Evolutionary conservation across 495 filamentous ascomycete genomes (phyloP), one percentile per base, ranked within the genome.

Genomic region (Penicillium verhagenii): DNA sequence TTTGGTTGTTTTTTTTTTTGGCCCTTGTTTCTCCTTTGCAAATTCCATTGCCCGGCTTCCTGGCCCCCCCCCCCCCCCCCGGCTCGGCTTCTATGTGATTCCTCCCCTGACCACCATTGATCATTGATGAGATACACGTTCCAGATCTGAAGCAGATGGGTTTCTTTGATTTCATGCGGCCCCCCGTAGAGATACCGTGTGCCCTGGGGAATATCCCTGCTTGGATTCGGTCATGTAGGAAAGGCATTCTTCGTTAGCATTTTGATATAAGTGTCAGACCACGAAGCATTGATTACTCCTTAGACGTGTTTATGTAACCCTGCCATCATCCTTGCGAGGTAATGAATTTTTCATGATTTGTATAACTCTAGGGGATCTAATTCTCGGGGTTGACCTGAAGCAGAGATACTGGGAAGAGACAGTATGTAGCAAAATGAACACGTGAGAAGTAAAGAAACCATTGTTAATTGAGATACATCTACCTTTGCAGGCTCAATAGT

Each of bases 131-230:
- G 65, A 60, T 72, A 58, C 54, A 54, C 61, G 60, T 66, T 65
- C 58, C 60, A 59, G 53, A 60, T 67, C 57, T 52, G 64, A 68
- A 68, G 63, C 63, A 68, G 56, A 64, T 54, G 51, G 56, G 64
- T 60, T 59, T 35, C 57, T 54, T 63, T n/a, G n/a, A 47, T 64
- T 45, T 52, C 47, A 40, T 52, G 31, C 44, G 48, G 39, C 25
- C 25, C 52, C 25, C 25, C 52, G 52, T 61, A 58, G 53, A 31
- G 28, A 24, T 31, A n/a, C n/a, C n/a, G n/a, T n/a, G 35, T 53
- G 39, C 50, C 28, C 29, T 52, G 43, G 26, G 23, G 26, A 13
- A 24, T 44, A n/a, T n/a, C 28, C 39, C 26, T 51, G 21, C 19
- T 52, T 33, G 47, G 25, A 52, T 14, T 25, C 23, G 37, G 55